A percentile compares a stretch with the other conserved stretches of the same genome.
Conservation (phyloP, 73 alveolate species). For the Tetrahymena borealis region DNA sequence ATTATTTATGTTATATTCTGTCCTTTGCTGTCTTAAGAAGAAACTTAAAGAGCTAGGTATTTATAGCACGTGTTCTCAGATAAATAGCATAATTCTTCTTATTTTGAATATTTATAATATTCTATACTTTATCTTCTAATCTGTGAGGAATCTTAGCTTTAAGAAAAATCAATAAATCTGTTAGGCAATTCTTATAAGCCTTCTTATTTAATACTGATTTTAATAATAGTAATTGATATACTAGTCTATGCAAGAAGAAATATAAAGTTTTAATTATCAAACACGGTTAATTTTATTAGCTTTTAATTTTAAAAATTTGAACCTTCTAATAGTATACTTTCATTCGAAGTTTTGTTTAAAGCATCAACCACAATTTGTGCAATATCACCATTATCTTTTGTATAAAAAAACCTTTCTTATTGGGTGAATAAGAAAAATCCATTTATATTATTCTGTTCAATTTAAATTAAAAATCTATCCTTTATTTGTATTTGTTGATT, state of each 20-base stretch:
- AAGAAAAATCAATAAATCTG: too few species aligned
- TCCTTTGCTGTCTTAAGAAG: background rate
- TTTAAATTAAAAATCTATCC: background rate
- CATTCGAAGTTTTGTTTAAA: background rate
- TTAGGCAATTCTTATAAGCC: too few species aligned
- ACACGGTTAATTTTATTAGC: background rate
- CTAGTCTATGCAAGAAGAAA: background rate
- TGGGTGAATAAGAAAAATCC: background rate
- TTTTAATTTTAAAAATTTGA: background rate
- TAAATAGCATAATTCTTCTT: background rate
- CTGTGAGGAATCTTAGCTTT: background rate
- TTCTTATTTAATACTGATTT: too few species aligned
- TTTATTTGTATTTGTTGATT: background rate
- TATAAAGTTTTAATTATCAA: background rate
- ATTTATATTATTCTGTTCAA: background rate
- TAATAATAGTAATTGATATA: background rate
- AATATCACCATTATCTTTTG: background rate
- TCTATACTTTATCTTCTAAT: background rate
- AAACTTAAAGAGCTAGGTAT: background rate
- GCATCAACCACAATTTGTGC: background rate
- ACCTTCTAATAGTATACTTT: background rate
- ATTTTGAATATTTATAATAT: background rate
- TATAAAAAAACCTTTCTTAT: background rate
- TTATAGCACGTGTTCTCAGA: background rate
- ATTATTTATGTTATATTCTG: background rate